Percentiles rank a stretch among this genome's conserved stretches.
Evolutionary conservation across 257 asterid genomes (phyloP).

Genomic region (Salvia miltiorrhiza): DNA sequence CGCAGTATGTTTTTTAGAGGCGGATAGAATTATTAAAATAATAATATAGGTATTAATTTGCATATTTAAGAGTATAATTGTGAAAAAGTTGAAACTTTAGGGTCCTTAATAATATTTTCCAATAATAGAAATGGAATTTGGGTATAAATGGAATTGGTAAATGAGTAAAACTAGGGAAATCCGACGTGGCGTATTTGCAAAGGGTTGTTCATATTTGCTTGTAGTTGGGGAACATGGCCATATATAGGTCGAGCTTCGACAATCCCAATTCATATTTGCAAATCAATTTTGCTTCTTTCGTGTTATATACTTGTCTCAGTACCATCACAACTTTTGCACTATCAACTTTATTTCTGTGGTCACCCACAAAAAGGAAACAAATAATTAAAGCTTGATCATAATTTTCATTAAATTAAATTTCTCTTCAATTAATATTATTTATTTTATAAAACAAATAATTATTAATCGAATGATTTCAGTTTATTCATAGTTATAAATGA

Average conservation of each 20-base stretch:
- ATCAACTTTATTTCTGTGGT: neutral
- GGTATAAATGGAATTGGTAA: neutral
- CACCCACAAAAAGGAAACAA: neutral
- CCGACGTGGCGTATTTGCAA: constrained; percentile 26
- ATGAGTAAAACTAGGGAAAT: neutral
- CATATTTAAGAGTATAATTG: too few species aligned
- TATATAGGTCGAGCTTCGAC: constrained; percentile 14
- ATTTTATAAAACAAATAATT: too few species aligned
- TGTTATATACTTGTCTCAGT: neutral
- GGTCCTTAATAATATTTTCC: too few species aligned
- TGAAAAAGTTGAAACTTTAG: too few species aligned
- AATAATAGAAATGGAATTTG: neutral
- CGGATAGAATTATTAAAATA: too few species aligned
- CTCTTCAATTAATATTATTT: too few species aligned
- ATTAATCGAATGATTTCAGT: too few species aligned
- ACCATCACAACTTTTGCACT: neutral
- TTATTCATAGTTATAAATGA: too few species aligned
- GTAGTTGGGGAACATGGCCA: constrained; percentile 17
- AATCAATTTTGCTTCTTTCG: neutral
- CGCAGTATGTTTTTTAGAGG: too few species aligned
- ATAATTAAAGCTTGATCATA: too few species aligned
- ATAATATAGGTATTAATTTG: too few species aligned
- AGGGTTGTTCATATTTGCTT: constrained; percentile 15
- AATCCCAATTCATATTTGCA: neutral
- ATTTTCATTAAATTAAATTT: too few species aligned